Evolutionary conservation across 2,329 filamentous ascomycete genomes (phyloP).

Genomic region (Aspergillus pseudotamarii): DNA sequence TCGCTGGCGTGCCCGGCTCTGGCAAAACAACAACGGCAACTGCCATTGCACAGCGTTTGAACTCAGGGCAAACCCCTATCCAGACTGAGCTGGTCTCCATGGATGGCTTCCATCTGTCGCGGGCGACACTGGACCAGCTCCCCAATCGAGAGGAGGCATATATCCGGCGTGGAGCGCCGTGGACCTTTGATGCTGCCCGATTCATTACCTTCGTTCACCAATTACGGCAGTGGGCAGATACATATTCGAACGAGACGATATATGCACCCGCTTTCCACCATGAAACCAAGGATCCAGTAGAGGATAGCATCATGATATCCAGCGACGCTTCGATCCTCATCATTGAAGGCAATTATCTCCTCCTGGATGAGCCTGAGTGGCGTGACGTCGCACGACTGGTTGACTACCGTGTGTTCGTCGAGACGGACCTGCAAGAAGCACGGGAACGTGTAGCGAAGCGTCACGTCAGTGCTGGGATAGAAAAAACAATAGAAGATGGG

Average conservation of each 20-base stretch:
- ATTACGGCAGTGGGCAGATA: slow-evolving; percentile 30
- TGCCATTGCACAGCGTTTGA: slow-evolving; percentile 31
- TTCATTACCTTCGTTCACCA: slow-evolving; percentile 32
- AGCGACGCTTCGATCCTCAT: slow-evolving; percentile 25
- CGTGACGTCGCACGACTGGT: slow-evolving; percentile 33
- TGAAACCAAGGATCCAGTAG: slow-evolving; percentile 38
- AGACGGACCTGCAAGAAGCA: slow-evolving; percentile 42
- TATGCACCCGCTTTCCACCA: slow-evolving; percentile 40
- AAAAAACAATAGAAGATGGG: slow-evolving; percentile 39
- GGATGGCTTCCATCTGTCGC: slow-evolving; percentile 43
- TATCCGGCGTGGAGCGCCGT: slow-evolving; percentile 40
- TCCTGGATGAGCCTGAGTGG: slow-evolving; percentile 28
- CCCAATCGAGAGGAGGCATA: slow-evolving; percentile 38
- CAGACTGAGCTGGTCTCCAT: slow-evolving; percentile 34
- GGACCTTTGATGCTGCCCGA: slow-evolving; percentile 38
- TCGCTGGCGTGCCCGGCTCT: slow-evolving; percentile 37
- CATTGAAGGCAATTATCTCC: slow-evolving; percentile 31
- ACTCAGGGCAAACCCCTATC: slow-evolving; percentile 9
- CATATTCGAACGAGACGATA: slow-evolving; percentile 22
- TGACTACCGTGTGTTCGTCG: slow-evolving; percentile 48
- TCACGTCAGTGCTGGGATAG: slow-evolving; percentile 47
- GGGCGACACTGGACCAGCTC: slow-evolving; percentile 32
- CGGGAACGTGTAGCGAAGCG: slow-evolving; percentile 41
- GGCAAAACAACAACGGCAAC: slow-evolving; percentile 39
- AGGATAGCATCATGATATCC: slow-evolving; percentile 30